Conservation (phyloP, 495 filamentous ascomycete genomes). For the Penicillium arizonense region DNA sequence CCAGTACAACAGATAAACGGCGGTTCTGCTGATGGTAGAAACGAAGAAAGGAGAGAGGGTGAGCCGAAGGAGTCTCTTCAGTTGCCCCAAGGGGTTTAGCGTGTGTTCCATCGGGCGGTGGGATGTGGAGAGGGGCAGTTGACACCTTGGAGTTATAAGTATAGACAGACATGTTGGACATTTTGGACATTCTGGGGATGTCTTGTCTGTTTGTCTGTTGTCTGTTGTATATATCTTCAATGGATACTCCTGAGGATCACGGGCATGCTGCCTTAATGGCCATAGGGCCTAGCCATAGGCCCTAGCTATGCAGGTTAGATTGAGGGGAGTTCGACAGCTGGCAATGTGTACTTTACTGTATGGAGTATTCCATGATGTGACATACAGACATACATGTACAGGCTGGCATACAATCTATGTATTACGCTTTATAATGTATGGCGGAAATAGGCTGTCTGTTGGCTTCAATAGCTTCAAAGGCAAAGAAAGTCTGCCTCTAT, state of each 20-base stretch:
- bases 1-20: slow-evolving; percentile 3
- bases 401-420: too few species aligned
- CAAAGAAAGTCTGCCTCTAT: too few species aligned
- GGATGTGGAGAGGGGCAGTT: slow-evolving; percentile 31
- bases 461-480: too few species aligned
- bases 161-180: neutral
- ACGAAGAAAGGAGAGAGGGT: slow-evolving; percentile 18
- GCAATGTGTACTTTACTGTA: too few species aligned
- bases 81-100: slow-evolving; percentile 25
- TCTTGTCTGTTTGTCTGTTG: too few species aligned
- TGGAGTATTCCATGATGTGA: too few species aligned
- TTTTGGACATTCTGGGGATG: too few species aligned
- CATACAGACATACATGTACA: too few species aligned
- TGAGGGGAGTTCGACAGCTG: neutral
- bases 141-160: neutral
- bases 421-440: too few species aligned
- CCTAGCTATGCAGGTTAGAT: neutral
- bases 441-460: too few species aligned
- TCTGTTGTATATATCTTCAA: too few species aligned
- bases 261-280: neutral
- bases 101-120: slow-evolving; percentile 31
- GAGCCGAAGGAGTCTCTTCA: slow-evolving; percentile 27
- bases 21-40: slow-evolving; percentile 11
- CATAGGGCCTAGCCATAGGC: neutral
- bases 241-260: too few species aligned